A percentile compares a stretch with the other conserved stretches of the same genome.
phyloP scores from a whole-genome alignment of 176 grass and related monocot species.

The Sorghum bicolor region DNA sequence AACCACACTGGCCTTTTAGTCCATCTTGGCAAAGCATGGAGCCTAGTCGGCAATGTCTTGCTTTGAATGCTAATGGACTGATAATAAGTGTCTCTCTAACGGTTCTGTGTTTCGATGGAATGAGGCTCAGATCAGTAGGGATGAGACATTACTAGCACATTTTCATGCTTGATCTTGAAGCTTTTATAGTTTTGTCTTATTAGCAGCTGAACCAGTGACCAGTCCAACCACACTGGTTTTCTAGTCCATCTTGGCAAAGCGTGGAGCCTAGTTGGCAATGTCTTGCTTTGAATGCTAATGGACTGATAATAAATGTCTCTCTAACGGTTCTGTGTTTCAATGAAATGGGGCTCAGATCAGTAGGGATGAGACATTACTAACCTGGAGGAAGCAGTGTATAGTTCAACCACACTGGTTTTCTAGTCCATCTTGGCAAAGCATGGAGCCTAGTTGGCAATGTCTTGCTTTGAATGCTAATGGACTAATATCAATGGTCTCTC shows the following conservation, averaged over 20 bases:
- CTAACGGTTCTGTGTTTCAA: slow-evolving; percentile 21
- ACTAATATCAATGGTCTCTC: slow-evolving; percentile 36
- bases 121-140: slow-evolving; percentile 30
- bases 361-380: slow-evolving; percentile 29
- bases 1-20: not conserved
- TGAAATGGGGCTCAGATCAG: slow-evolving; percentile 25
- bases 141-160: slow-evolving; percentile 16
- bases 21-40: slow-evolving; percentile 34
- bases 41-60: slow-evolving; percentile 29
- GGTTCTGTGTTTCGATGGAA: slow-evolving; percentile 15
- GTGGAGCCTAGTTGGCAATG: slow-evolving; percentile 13
- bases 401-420: not conserved
- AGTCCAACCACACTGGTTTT: not conserved
- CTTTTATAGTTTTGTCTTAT: not conserved
- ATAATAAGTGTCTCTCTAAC: slow-evolving; percentile 25
- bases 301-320: slow-evolving; percentile 39
- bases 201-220: not conserved
- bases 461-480: slow-evolving; percentile 77
- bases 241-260: slow-evolving; percentile 33
- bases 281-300: slow-evolving; percentile 75
- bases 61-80: slow-evolving; percentile 81
- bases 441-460: slow-evolving; percentile 18
- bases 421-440: slow-evolving; percentile 34
- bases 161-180: not conserved
- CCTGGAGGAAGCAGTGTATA: too few species aligned